Evolutionary conservation across 495 filamentous ascomycete genomes (phyloP).

Genomic region (Aspergillus bridgeri): DNA sequence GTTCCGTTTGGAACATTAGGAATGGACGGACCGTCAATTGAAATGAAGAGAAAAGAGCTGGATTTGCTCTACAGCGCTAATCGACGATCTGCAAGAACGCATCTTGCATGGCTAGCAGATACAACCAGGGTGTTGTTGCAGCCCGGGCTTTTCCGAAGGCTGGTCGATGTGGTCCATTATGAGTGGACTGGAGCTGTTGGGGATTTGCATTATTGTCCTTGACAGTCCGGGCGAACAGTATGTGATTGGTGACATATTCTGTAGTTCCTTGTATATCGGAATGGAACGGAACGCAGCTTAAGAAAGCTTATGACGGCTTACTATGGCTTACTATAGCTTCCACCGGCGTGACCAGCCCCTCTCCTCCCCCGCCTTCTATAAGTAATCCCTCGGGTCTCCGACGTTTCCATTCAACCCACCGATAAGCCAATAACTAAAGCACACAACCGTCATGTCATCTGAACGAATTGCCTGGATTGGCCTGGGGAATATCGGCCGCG

Average conservation of each 20-base stretch:
- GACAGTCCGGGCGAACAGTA: no score
- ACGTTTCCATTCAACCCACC: no score
- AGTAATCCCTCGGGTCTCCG: no score
- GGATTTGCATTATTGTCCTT: no score
- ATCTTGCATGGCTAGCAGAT: constrained; percentile 28
- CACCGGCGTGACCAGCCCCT: no score
- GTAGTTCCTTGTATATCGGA: no score
- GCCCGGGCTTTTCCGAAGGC: constrained; percentile 15
- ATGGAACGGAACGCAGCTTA: no score
- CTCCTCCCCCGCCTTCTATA: no score
- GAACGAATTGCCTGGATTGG: constrained; percentile 68
- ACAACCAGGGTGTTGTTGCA: constrained; percentile 19
- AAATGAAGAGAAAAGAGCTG: constrained; percentile 16
- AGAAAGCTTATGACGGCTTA: no score
- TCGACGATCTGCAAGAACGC: constrained; percentile 5
- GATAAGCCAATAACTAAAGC: not conserved
- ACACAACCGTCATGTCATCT: not conserved
- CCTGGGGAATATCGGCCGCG: constrained; percentile 87
- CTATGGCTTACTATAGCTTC: no score
- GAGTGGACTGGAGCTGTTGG: no score
- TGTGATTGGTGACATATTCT: no score
- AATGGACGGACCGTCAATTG: constrained; percentile 3
- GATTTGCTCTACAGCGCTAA: constrained; percentile 15
- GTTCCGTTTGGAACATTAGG: constrained; percentile 19
- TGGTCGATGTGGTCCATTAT: constrained; percentile 28